phyloP scores from a whole-genome alignment of 805 yeast genomes.

The Metschnikowia similis region DNA sequence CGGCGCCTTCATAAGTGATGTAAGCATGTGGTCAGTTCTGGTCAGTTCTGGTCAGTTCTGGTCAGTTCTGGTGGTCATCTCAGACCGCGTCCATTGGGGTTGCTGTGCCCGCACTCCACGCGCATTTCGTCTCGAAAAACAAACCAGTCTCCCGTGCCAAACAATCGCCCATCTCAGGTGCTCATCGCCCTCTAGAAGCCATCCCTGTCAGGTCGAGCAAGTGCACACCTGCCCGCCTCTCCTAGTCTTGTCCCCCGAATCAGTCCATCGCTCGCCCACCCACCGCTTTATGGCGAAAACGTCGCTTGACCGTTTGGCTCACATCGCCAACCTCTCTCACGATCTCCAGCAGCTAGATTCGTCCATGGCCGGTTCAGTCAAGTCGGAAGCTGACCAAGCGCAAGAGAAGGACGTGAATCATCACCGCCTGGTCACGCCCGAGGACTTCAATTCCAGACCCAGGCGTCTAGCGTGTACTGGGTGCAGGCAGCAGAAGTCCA shows the following conservation, averaged over 20 bases:
- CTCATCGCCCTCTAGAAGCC: not conserved
- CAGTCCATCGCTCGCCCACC: not conserved
- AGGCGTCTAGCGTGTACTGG: slow-evolving; percentile 88
- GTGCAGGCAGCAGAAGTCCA: slow-evolving; percentile 91
- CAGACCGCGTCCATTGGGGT: not conserved
- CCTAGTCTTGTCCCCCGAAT: no score
- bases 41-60: not conserved
- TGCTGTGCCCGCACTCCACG: not conserved
- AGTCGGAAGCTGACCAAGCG: not conserved
- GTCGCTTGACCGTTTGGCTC: slow-evolving; percentile 39
- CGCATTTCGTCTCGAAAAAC: not conserved
- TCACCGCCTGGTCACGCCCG: not conserved
- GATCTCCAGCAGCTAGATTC: slow-evolving; percentile 27
- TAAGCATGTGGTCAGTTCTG: slow-evolving; percentile 1
- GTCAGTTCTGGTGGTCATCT: not conserved
- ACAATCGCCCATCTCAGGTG: no score
- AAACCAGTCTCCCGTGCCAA: not conserved
- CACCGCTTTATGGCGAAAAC: slow-evolving; percentile 14
- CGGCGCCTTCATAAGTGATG: slow-evolving; percentile 7
- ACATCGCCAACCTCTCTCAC: slow-evolving; percentile 43
- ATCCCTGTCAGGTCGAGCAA: no score
- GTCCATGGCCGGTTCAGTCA: slow-evolving; percentile 4
- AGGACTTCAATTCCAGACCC: slow-evolving; percentile 16
- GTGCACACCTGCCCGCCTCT: no score
- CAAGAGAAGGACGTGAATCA: not conserved